Evolutionary conservation across 192 early-diverging fungal species (phyloP).

Genomic region (Umbelopsis isabellina): DNA sequence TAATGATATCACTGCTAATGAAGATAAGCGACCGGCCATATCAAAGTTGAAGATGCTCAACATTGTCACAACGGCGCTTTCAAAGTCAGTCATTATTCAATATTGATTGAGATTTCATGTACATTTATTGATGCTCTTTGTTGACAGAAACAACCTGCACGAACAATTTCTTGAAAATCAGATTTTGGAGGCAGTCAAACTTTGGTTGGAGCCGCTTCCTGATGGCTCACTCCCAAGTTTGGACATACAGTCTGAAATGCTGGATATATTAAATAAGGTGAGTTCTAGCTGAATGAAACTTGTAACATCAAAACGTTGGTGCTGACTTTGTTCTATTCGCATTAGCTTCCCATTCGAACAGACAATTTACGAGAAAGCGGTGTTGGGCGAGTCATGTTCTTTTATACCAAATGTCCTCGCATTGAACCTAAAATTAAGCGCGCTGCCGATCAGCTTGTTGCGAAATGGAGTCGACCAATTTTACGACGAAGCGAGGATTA

Average conservation of each 20-base stretch:
- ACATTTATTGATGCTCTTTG: neutral
- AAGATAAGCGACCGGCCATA: conserved; percentile 62
- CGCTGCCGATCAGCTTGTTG: conserved; percentile 77
- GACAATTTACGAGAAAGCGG: conserved; percentile 81
- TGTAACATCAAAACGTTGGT: too few species aligned
- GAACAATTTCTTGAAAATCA: conserved; percentile 83
- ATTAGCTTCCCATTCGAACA: conserved; percentile 67
- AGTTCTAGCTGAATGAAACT: neutral
- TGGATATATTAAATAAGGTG: conserved; percentile 71
- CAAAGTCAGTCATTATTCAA: conserved; percentile 47
- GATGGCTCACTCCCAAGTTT: conserved; percentile 88
- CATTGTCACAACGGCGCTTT: conserved; percentile 53
- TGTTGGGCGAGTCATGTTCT: conserved; percentile 84
- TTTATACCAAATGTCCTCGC: conserved; percentile 87
- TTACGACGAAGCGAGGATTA: conserved; percentile 77
- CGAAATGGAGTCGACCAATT: conserved; percentile 87
- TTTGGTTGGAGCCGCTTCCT: conserved; percentile 90
- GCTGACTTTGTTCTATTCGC: neutral
- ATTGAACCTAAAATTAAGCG: conserved; percentile 70
- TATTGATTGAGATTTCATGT: neutral
- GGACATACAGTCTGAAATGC: conserved; percentile 84
- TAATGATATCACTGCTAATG: conserved; percentile 64
- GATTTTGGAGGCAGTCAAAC: conserved; percentile 80
- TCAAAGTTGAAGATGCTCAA: conserved; percentile 71
- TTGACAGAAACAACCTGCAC: conserved; percentile 58